Base-by-base conservation (phyloP, 2,329 filamentous ascomycete genomes). In the Sporothrix humicola region DNA sequence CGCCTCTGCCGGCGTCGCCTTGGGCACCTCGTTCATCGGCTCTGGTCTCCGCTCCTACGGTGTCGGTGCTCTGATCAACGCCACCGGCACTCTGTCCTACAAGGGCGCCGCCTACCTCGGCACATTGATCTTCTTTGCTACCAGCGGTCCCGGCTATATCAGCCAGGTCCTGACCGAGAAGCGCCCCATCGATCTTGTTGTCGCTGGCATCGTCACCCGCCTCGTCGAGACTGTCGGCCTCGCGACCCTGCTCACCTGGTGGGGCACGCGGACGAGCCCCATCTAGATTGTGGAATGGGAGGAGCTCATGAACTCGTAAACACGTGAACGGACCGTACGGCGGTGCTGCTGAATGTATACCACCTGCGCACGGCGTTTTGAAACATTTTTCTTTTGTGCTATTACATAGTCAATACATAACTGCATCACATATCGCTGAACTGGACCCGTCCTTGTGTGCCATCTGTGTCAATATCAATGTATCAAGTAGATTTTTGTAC, bases 101-200 rank as follows among this genome's bases (percentile, higher is more conserved):
- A 98, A 97, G 90, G 96, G 96, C 79, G 94, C 96, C 76, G 94
- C 95, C 73, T 98, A 98, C 86, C 88, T 98, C 75, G 96, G 96
- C 78, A 88, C 88, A 75, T 86, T 98, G 82, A 92, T 98, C 87
- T 98, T 98, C 88, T 88, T 94, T 77, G 95, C 95, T 78, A 95
- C 91, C 78, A 91, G 94, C 80, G 95, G 94, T 79, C 95, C 95
- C 77, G 9, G 97, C 94, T 92, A 97, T 84, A 88, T 98, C 82
- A 89, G 90, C 78, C 93, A 97, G 83, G 82, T 98, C 82, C 87
- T 97, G 82, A 91, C 92, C 65, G 95, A 98, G 89, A 97, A 95
- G 89, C 92, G 95, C 75, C 93, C 95, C 71, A 84, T 96, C 74
- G 95, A 98, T 84, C 95, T 93, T 76, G 90, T 98, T 78, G 94